Base-by-base conservation (phyloP, 257 asterid genomes). In the Mitragyna speciosa region DNA sequence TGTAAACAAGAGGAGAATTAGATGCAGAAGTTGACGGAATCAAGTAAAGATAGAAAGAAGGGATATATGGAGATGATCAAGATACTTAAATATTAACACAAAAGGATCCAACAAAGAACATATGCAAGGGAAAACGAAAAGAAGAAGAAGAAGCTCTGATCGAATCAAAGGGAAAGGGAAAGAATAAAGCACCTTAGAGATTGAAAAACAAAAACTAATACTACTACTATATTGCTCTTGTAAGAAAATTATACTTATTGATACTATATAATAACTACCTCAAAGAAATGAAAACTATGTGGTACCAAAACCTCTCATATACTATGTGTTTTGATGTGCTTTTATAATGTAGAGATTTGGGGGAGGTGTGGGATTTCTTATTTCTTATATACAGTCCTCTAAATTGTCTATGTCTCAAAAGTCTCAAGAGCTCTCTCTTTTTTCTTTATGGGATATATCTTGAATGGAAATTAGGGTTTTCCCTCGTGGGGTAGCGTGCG, bases 401-500 rank as follows among this genome's bases (percentile, higher is more conserved):
- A 24, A 58, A 58, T 58, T 58, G 28, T 56, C 64, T 3, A 22
- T 56, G 65, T 64, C 41, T 28, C 0, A 30, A 64, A 64, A 64
- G 70, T 49, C 39, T 49, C n/a, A 0, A 64, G 24, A 2, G 49
- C 52, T 47, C 7, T 28, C 22, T 17, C n/a, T 54, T 24, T 72
- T 67, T 31, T 51, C 39, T 5, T 22, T 43, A 48, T 17, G 17
- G n/a, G n/a, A n/a, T n/a, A n/a, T n/a, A 24, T 52, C 39, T 41
- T 72, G 39, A 36, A 71, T 70, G 33, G 73, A 65, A 82, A 87
- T 82, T 85, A 88, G 94, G 92, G 91, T 85, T 88, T 87, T 48
- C 78, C 82, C 77, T 78, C 48, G 91, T 88, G 89, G 92, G 91
- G 88, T 82, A 78, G 56, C 78, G 85, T 86, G 92, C 89, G 86